These are phyloP conservation scores for Colletotrichum ledebouriae DNA, from an alignment of 2,329 filamentous ascomycete genomes.

Conservation along the genomic window DNA sequence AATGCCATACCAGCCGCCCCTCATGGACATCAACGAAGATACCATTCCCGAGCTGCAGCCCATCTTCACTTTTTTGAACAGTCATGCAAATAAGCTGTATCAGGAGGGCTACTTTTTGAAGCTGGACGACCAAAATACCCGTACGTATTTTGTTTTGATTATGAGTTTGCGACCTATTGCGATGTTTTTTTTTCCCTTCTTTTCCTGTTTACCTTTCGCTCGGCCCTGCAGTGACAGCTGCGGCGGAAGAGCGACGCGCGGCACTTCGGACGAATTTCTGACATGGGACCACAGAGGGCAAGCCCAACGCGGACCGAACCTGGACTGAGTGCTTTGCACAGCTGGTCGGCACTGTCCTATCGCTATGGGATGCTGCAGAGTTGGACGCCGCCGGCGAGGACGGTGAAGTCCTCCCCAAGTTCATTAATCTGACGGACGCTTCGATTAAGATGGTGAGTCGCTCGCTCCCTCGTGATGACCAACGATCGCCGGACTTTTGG, in stretches of 20 bases:
- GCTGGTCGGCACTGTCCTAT: slow-evolving; percentile 93
- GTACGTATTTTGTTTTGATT: slow-evolving; percentile 66
- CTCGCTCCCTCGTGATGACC: neutral
- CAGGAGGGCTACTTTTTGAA: slow-evolving; percentile 99
- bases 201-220: neutral
- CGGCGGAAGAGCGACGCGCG: neutral
- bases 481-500: slow-evolving; percentile 1
- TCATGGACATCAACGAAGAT: slow-evolving; percentile 87
- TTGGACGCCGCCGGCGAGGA: slow-evolving; percentile 89
- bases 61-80: slow-evolving; percentile 94
- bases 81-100: slow-evolving; percentile 95
- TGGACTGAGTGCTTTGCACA: slow-evolving; percentile 99
- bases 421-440: slow-evolving; percentile 97
- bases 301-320: slow-evolving; percentile 84
- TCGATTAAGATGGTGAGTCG: slow-evolving; percentile 92
- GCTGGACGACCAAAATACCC: slow-evolving; percentile 91
- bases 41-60: slow-evolving; percentile 93
- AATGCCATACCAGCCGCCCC: slow-evolving; percentile 84
- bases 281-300: slow-evolving; percentile 73
- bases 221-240: neutral
- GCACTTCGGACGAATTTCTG: slow-evolving; percentile 18
- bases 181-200: neutral
- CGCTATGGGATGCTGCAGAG: slow-evolving; percentile 94
- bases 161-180: neutral
- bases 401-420: slow-evolving; percentile 88